Evolutionary conservation across 2,329 filamentous ascomycete genomes (phyloP).

Genomic region (Tothia fuscella): DNA sequence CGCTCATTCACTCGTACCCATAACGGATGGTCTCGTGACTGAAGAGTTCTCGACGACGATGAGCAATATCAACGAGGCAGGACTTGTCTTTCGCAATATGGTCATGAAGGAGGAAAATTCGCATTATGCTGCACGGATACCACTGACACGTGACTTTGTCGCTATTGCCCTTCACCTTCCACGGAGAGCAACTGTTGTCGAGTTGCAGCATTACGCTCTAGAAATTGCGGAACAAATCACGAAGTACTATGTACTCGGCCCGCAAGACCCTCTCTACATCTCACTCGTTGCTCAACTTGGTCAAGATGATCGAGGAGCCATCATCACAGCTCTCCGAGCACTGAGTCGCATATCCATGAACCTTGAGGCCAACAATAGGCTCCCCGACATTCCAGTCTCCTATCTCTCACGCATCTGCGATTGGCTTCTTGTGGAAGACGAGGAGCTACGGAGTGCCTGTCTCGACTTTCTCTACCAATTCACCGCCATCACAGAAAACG

Average conservation of each 20-base stretch:
- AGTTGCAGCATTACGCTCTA: conserved; percentile 81
- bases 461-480: conserved; percentile 95
- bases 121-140: conserved; percentile 61
- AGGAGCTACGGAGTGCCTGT: conserved; percentile 77
- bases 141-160: conserved; percentile 66
- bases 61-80: conserved; percentile 71
- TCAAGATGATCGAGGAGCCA: conserved; percentile 62
- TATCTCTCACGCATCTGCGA: conserved; percentile 57
- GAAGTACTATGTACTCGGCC: conserved; percentile 60
- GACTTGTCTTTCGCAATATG: conserved; percentile 88
- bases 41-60: conserved; percentile 59
- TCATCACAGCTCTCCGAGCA: conserved; percentile 68
- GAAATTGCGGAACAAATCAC: conserved; percentile 89
- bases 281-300: conserved; percentile 49
- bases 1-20: conserved; percentile 43
- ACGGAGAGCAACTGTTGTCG: conserved; percentile 56
- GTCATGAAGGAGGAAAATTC: conserved; percentile 87
- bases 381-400: conserved; percentile 55
- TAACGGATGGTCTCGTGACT: conserved; percentile 59
- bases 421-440: conserved; percentile 73
- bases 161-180: conserved; percentile 74
- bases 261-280: conserved; percentile 66
- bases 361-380: conserved; percentile 62
- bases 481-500: conserved; percentile 73
- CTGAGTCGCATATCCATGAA: conserved; percentile 84